Percentiles rank a stretch among this genome's conserved stretches.
Conservation (phyloP, 2,329 filamentous ascomycete species). For the Daldinia eschscholtzii region DNA sequence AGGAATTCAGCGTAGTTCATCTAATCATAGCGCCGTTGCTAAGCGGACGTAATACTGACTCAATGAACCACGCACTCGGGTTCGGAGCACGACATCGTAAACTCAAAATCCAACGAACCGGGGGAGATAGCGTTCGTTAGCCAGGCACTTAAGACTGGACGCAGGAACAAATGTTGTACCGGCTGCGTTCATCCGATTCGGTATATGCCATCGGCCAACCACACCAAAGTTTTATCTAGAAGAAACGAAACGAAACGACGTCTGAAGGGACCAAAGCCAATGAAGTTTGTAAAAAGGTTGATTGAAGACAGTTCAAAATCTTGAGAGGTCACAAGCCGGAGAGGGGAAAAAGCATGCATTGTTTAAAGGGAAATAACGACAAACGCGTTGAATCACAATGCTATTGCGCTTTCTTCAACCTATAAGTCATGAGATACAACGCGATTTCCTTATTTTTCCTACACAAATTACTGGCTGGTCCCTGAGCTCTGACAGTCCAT, state of each 20-base stretch:
- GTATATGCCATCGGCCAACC: background rate
- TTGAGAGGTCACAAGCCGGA: slow-evolving; percentile 5
- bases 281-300: slow-evolving; percentile 4
- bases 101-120: slow-evolving; percentile 1
- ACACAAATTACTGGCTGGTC: slow-evolving; percentile 2
- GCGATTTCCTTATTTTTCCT: slow-evolving; percentile 16
- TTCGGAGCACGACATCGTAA: slow-evolving; percentile 20
- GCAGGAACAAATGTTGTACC: slow-evolving; percentile 32
- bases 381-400: slow-evolving; percentile 10
- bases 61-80: slow-evolving; percentile 17
- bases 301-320: background rate
- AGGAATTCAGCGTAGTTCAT: background rate
- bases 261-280: background rate
- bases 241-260: background rate
- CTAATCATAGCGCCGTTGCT: slow-evolving; percentile 7
- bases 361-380: slow-evolving; percentile 4
- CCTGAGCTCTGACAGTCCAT: slow-evolving; percentile 13
- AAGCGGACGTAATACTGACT: slow-evolving; percentile 11
- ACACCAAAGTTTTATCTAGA: background rate
- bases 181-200: slow-evolving; percentile 4
- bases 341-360: background rate
- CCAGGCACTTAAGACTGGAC: slow-evolving; percentile 11
- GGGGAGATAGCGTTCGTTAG: slow-evolving; percentile 15
- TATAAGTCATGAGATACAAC: slow-evolving; percentile 18
- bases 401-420: slow-evolving; percentile 7